phyloP scores from a whole-genome alignment of 2,329 filamentous ascomycete species.

The Neospermospora avenae region DNA sequence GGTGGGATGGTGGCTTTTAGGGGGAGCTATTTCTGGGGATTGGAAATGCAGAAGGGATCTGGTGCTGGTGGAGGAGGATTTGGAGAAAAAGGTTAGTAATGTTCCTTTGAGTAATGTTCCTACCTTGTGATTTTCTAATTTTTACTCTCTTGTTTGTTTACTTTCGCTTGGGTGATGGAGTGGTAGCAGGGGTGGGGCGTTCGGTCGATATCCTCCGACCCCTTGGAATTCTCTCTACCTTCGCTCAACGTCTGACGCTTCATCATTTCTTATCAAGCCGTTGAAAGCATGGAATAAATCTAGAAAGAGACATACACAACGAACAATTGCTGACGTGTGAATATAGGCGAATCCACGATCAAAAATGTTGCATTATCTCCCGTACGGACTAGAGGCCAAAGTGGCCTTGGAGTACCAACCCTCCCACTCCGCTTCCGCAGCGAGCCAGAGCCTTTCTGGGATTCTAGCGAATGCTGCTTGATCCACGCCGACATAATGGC shows the following conservation, averaged over 20 bases:
- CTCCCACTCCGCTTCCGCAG: conserved; percentile 47
- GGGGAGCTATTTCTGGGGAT: conserved; percentile 48
- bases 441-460: conserved; percentile 57
- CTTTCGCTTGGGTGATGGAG: too few relatives aligned
- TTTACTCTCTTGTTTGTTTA: not conserved
- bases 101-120: not conserved
- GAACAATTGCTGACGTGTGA: too few relatives aligned
- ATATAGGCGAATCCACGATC: not conserved
- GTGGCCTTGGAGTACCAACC: conserved; percentile 7
- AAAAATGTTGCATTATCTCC: not conserved
- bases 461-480: conserved; percentile 64
- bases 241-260: too few relatives aligned
- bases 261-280: too few relatives aligned
- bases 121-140: not conserved
- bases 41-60: too few relatives aligned
- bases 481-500: conserved; percentile 47
- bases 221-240: too few relatives aligned
- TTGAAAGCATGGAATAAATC: too few relatives aligned
- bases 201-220: too few relatives aligned
- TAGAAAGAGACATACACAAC: too few relatives aligned
- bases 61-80: not conserved
- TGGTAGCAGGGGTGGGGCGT: too few relatives aligned
- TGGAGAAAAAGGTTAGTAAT: not conserved
- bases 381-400: not conserved
- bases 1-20: conserved; percentile 71